Evolutionary conservation across 352 stramenopile genomes (phyloP).

Genomic region (Pythium insidiosum): DNA sequence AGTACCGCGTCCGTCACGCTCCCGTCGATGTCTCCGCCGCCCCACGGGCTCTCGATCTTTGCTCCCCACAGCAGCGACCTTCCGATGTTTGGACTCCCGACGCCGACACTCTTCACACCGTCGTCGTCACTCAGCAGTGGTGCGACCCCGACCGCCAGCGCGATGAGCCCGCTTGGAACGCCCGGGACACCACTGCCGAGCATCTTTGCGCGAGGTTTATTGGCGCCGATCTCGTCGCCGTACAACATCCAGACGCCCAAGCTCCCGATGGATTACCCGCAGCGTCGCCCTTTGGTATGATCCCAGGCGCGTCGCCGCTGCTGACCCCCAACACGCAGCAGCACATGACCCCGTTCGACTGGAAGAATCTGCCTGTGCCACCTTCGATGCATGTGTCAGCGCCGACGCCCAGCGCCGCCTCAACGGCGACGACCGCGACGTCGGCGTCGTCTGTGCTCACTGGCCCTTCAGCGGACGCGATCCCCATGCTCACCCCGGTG

Average conservation of each 20-base stretch:
- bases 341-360: conserved; percentile 19
- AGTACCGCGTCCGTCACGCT: not conserved
- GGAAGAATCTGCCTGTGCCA: conserved; percentile 12
- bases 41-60: conserved; percentile 20
- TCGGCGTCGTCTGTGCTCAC: not conserved
- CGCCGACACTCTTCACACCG: not conserved
- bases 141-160: not conserved
- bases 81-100: too few species aligned
- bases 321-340: conserved; percentile 7
- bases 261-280: conserved; percentile 1
- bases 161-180: conserved; percentile 10
- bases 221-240: conserved; percentile 18
- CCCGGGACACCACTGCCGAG: conserved; percentile 13
- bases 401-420: not conserved
- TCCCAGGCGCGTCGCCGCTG: conserved; percentile 12
- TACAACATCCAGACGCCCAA: conserved; percentile 16
- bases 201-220: conserved; percentile 14
- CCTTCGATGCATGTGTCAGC: not conserved
- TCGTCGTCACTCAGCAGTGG: not conserved
- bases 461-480: not conserved
- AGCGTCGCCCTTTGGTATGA: conserved; percentile 13
- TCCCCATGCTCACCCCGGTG: conserved; percentile 12
- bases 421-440: too few species aligned
- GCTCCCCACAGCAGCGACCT: conserved; percentile 18
- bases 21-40: conserved; percentile 13